Base-by-base conservation (phyloP, 805 yeast species). In the Maudiozyma serrabonitensis region DNA sequence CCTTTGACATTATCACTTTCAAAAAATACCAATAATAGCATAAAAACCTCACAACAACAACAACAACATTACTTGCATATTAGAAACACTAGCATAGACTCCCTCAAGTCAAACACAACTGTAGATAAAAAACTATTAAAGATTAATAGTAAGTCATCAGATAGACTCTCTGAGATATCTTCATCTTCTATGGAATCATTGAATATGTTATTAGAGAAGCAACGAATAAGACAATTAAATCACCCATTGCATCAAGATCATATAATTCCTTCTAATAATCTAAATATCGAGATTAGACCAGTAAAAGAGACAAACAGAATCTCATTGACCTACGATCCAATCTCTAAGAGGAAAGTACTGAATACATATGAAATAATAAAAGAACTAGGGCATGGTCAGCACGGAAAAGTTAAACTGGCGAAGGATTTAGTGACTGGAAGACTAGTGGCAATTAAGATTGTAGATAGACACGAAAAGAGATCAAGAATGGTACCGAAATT, bases 301-400 rank as follows among this genome's bases (percentile, higher is more conserved):
- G 96, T 90, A 8, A 88, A 86, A 60, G 98, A 93, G 64, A 90
- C 97, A 1, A 82, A 78, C 52, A 76, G 78, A 50, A 88, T 93
- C 12, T 79, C 77, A 34, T 76, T 91, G 43, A 96, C 89, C 57
- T 89, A 87, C 67, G 96, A 93, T 64, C 97, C 98, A 0, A 77
- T 85, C 3, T 81, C 84, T 1, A 81, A 84, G 52, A 79, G 95
- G 45, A 87, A 90, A 63, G 81, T 84, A 38, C 73, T 93, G 54
- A 93, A 93, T 68, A 82, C 95, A 0, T 93, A 91, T 63, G 99
- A 93, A 66, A 87, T 93, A 35, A 70, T 89, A 31, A 74, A 76
- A 25, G 97, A 91, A 68, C 74, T 93, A 31, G 99, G 99, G 7
- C 76, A 87, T 38, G 99, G 99, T n/a, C 96, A 91, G 66, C 98